Evolutionary conservation across 805 yeast genomes (phyloP).

Genomic region (Lipomyces sp.): DNA sequence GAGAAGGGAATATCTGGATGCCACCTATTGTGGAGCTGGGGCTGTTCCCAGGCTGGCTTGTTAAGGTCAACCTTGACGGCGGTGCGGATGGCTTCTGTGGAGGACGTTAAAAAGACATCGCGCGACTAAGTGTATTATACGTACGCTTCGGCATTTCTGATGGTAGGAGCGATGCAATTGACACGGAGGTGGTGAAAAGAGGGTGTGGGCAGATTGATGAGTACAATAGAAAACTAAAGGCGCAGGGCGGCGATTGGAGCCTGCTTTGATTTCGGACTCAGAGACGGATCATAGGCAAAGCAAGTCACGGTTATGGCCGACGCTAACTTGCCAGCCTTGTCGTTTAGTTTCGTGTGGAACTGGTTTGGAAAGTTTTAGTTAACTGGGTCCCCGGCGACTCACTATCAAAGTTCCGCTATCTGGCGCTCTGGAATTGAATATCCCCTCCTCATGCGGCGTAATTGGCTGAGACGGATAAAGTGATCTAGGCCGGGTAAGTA

Average conservation of each 20-base stretch:
- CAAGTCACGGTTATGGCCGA: neutral
- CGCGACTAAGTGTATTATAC: neutral
- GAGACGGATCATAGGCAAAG: neutral
- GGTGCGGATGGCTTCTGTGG: constrained; percentile 45
- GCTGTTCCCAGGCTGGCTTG: constrained; percentile 54
- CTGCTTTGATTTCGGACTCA: neutral
- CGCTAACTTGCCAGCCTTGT: neutral
- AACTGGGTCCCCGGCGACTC: neutral
- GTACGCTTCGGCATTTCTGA: constrained; percentile 14
- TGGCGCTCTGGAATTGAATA: constrained; percentile 9
- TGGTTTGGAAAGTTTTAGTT: neutral
- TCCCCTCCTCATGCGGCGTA: constrained; percentile 1
- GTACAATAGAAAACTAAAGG: neutral
- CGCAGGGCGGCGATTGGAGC: neutral
- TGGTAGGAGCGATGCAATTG: neutral
- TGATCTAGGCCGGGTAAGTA: neutral
- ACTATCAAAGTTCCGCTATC: constrained; percentile 1
- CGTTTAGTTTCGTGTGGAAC: neutral
- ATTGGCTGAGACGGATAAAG: neutral
- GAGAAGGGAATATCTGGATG: constrained; percentile 57
- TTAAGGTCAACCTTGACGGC: constrained; percentile 51
- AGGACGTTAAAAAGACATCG: neutral
- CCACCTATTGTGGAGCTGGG: constrained; percentile 58
- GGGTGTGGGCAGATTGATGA: neutral
- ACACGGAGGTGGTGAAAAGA: neutral